Base-by-base conservation (phyloP, 1,284 basidiomycete genomes). In the Anthracocystis walkeri region DNA sequence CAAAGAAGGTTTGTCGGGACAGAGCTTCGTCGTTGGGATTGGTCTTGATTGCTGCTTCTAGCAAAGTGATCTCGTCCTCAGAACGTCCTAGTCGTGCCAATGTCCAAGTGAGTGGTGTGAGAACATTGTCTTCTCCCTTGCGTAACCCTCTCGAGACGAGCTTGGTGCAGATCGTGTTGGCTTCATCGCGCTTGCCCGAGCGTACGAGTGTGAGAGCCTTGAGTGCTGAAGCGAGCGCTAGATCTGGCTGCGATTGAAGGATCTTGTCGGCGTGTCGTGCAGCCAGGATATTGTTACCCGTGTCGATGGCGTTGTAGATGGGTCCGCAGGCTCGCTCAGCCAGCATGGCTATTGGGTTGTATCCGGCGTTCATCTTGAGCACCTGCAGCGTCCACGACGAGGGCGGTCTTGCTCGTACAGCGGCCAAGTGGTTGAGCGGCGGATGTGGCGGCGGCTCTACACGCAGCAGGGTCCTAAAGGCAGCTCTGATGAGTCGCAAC, bases 181-280 rank as follows among this genome's bases (percentile, higher is more conserved):
- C 90, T 78, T 94, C 92, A 77, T 93, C 91, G 27, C 92, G 89
- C 86, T 93, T 93, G 85, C 92, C 91, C 11, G 89, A 89, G 58
- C 93, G 90, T 45, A 92, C 89, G 3, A 94, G 88, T 2, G 92
- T 92, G 56, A 95, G 89, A 27, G 92, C 90, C 87, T 95, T 95
- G 67, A 95, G 87, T 54, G 93, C 89, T 5, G 68, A 59, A 21
- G 76, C 75, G 10, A 75, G 65, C 5, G 66, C 58, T 7, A 75
- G 58, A 25, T 77, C 59, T 18, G 73, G 80, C 53, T 75, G 74
- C 31, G 65, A 61, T 12, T 58, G 45, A 27, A 78, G 69, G 46
- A 78, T 45, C 51, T 60, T 63, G 54, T 78, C 76, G 27, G 76
- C 76, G 33, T 75, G 68, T 20, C 72, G 61, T 7, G 74, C 44